Evolutionary conservation across 176 grass and related monocot genomes (phyloP), one percentile per base, ranked within the genome.

Genomic region (Dendrocalamus sinicus): DNA sequence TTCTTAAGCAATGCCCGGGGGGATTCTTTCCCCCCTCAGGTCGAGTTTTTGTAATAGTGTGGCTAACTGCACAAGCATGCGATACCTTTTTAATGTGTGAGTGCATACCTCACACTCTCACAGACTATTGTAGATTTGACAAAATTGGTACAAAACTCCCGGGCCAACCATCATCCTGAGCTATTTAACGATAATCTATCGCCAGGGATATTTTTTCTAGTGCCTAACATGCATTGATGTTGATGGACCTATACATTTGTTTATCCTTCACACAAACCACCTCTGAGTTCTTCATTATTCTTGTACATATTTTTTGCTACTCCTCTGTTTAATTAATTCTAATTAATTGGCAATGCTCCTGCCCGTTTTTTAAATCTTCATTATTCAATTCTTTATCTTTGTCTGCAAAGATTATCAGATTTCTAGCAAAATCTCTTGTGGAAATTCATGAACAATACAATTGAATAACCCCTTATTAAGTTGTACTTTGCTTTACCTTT

Each of bases 31-130:
- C n/a, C n/a, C n/a, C n/a, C n/a, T n/a, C n/a, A n/a, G n/a, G n/a
- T n/a, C n/a, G n/a, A n/a, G n/a, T n/a, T n/a, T n/a, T n/a, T 82
- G 76, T 30, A 64, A 76, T 43, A 16, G 51, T 23, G 12, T 70
- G 24, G 26, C 79, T 24, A 57, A 45, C 22, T 19, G 35, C 22
- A 28, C 9, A 70, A 22, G 40, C n/a, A 28, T 82, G 20, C 1
- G 0, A 43, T 55, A 17, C 66, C 44, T 8, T 57, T 5, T 50
- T 30, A 22, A 14, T 24, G n/a, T 52, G 26, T 1, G 5, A 45
- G 0, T 77, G 28, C 62, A 23, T 24, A 26, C 8, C 8, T 70
- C 14, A n/a, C n/a, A n/a, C n/a, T n/a, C n/a, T n/a, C n/a, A 11
- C 20, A 14, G 8, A 13, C 28, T 57, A 4, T 52, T 54, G 10